Base-by-base conservation (phyloP, 1,284 basidiomycete species). In the Marasmius sp. region DNA sequence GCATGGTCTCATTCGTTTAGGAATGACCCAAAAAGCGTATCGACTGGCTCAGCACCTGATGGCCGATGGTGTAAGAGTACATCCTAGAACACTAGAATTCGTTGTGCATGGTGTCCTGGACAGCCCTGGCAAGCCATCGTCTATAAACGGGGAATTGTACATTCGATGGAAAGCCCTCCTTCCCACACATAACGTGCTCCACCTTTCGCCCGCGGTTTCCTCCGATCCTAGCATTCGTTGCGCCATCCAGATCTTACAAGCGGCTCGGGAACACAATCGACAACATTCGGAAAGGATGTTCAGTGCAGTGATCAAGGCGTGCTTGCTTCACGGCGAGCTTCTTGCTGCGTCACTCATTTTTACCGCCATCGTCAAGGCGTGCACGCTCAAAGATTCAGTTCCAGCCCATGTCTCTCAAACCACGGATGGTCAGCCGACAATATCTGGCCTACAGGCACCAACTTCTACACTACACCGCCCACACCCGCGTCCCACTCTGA, bases 271-370 rank as follows among this genome's bases (percentile, higher is more conserved):
- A 39, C 80, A 83, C 49, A 79, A 84, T 33, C 82, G 84, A 52
- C 74, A 79, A 34, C 81, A 85, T 43, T 83, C 85, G 6, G 75
- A 81, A 27, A 74, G 78, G 33, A 86, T 90, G 79, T 90, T 87
- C 68, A 79, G 81, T 47, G 76, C 79, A 2, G 71, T 91, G 48
- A 79, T 93, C 65, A 77, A 81, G 3, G 80, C 87, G 7, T 89
- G 87, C 64, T 74, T 93, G 11, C 72, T 91, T 50, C 89, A 93
- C 56, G 89, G 90, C 34, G 91, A 93, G 68, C 85, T 93, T 52
- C 79, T 93, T 47, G 79, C 89, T 33, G 91, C 84, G 0, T 85
- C 87, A 1, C 74, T 93, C 27, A 74, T 92, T 7, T 89, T 92
- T 61, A 86, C 82, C 1, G 73, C 86, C 41, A 70, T 91, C 18